Base-by-base conservation (phyloP, 768 basidiomycete genomes). In the Naganishia randhawae region DNA sequence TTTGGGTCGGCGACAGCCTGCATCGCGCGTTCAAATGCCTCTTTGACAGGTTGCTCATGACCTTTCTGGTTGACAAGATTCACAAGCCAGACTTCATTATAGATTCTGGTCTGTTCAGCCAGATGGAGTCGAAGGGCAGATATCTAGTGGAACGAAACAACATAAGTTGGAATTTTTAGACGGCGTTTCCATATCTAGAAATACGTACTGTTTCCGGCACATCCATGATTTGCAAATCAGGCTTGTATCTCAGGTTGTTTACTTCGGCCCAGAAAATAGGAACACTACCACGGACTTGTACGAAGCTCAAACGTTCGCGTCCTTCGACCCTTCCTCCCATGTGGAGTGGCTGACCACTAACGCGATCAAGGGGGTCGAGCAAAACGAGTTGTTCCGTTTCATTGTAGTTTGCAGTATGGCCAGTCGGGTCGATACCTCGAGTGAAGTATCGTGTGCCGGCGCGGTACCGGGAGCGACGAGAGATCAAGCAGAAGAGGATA, bases 391-490 rank as follows among this genome's bases (percentile, higher is more conserved):
- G 96, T 77, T 99, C 96, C 7, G 96, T 95, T 80, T 99, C 96
- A 78, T 97, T 96, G 82, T 92, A 98, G 80, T 99, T 99, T 67
- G 93, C 92, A 48, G 91, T 90, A 77, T 97, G 86, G 1, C 94
- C 96, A 10, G 89, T 83, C 22, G 86, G 82, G 78, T 98, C 93
- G 72, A 99, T 84, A 5, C 96, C 96, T 53, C 96, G 88, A 22
- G 92, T 86, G 82, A 98, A 96, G 84, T 95, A 98, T 57, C 96
- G 90, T 16, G 96, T 97, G 6, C 96, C 96, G 32, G 96, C 92
- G 67, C 95, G 87, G 82, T 89, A 90, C 25, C 96, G 89, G 13
- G 92, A 94, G 63, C 94, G 89, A 32, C 96, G 88, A 72, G 93
- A 93, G 73, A 98, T 89, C 74, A 99, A 87, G 73, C 86, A 87